Percentiles rank a stretch among this genome's conserved stretches.
These are phyloP conservation scores for Trichosporon coremiiforme DNA, from an alignment of 1,284 basidiomycete genomes.

Conservation along the genomic window DNA sequence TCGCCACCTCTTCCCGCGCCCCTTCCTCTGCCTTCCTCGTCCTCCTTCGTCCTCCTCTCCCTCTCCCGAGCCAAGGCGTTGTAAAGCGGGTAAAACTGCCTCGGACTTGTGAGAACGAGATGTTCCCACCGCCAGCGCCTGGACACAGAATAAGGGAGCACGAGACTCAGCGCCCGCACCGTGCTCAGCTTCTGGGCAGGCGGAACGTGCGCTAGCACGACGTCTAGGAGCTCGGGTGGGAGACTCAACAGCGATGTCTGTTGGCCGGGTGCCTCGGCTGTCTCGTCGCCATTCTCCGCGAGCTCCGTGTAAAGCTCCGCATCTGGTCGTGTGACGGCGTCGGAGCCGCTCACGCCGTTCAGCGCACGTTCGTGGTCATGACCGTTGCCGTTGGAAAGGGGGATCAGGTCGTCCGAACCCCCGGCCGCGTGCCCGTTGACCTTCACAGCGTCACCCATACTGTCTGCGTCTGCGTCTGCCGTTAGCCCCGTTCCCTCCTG, in stretches of 20 bases:
- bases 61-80: background rate
- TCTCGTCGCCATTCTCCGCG: too few species aligned
- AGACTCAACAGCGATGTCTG: slow-evolving; percentile 34
- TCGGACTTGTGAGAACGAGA: slow-evolving; percentile 24
- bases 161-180: slow-evolving; percentile 44
- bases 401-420: background rate
- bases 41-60: slow-evolving; percentile 28
- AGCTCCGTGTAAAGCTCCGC: too few species aligned
- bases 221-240: slow-evolving; percentile 54
- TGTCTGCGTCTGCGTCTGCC: too few species aligned
- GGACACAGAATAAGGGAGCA: slow-evolving; percentile 41
- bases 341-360: background rate
- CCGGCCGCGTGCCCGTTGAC: background rate
- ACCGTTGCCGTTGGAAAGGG: background rate
- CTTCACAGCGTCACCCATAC: background rate
- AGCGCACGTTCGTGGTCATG: background rate
- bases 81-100: slow-evolving; percentile 30
- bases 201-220: slow-evolving; percentile 48
- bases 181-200: slow-evolving; percentile 47
- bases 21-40: slow-evolving; percentile 33
- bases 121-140: slow-evolving; percentile 9
- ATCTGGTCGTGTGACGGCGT: background rate
- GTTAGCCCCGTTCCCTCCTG: background rate
- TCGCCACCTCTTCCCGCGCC: slow-evolving; percentile 27
- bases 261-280: background rate